Evolutionary conservation across 2,329 filamentous ascomycete species (phyloP).

Genomic region (Pleomassaria siparia): DNA sequence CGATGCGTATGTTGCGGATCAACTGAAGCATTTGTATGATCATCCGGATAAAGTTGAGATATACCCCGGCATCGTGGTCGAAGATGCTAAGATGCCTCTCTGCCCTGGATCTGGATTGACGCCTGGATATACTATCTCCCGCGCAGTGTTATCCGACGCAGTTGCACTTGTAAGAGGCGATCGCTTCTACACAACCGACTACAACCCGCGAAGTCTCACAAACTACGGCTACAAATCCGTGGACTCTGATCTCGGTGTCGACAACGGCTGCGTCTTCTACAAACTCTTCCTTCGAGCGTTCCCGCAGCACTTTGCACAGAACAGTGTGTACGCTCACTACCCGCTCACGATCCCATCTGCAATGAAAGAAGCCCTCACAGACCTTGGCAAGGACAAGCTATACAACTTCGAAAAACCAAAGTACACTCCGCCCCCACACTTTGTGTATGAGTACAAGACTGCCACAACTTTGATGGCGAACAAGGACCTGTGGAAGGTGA

Average conservation of each 20-base stretch:
- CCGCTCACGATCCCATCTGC: slow-evolving; percentile 71
- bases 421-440: slow-evolving; percentile 49
- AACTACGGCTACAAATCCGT: slow-evolving; percentile 83
- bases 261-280: slow-evolving; percentile 83
- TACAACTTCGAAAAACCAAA: slow-evolving; percentile 70
- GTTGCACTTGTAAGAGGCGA: slow-evolving; percentile 78
- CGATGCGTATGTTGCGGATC: slow-evolving; percentile 68
- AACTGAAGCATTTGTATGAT: slow-evolving; percentile 63
- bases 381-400: slow-evolving; percentile 65
- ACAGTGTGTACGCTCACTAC: slow-evolving; percentile 82
- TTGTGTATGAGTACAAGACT: slow-evolving; percentile 63
- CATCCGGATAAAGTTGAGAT: slow-evolving; percentile 79
- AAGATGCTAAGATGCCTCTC: slow-evolving; percentile 73
- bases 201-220: slow-evolving; percentile 68
- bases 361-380: slow-evolving; percentile 69
- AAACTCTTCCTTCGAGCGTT: slow-evolving; percentile 80
- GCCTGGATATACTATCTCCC: slow-evolving; percentile 74
- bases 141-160: slow-evolving; percentile 75
- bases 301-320: slow-evolving; percentile 73
- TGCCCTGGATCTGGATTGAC: slow-evolving; percentile 69
- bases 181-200: slow-evolving; percentile 77
- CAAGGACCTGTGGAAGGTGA: slow-evolving; percentile 62
- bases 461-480: slow-evolving; percentile 65
- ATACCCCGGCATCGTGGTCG: slow-evolving; percentile 76
- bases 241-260: slow-evolving; percentile 70